Evolutionary conservation across 1,284 basidiomycete species (phyloP), one percentile per base, ranked within the genome.

Genomic region (Kalmanozyma brasiliensis): DNA sequence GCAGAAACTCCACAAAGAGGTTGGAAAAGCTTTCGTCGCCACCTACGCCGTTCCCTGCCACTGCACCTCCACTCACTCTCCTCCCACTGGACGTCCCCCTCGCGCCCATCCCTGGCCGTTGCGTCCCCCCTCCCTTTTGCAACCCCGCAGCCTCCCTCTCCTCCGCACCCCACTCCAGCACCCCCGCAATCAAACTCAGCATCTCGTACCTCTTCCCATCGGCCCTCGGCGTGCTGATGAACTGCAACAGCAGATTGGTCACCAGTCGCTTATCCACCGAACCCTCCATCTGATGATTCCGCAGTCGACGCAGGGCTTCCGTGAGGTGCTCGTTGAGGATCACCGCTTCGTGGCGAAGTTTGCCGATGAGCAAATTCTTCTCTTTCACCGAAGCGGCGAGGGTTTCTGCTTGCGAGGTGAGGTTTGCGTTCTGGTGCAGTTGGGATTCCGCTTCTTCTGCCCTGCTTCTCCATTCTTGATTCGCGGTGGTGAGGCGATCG

Each of bases 161-260:
- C 35, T 86, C 85, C 62, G 98, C 94, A 42, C 87, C 86, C 95
- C 96, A 99, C 4, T 87, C 88, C 13, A 99, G 86, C 45, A 99
- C 90, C 5, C 92, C 91, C 2, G 91, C 87, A 6, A 99, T 87
- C 0, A 99, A 85, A 1, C 88, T 86, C 11, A 99, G 87, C 90
- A 98, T 98, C 84, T 99, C 96, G 82, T 95, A 99, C 7, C 95
- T 88, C 82, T 98, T 98, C 20, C 89, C 85, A 82, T 99, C 95
- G 20, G 89, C 90, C 9, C 96, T 88, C 9, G 94, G 92, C 0
- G 93, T 94, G 8, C 87, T 88, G 47, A 99, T 86, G 85, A 98
- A 99, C 1, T 89, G 89, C n/a, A 98, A 86, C 10, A 99, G 84
- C 40, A 98, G 89, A 78, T 99, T 99, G 22, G 92, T 96, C 29